Evolutionary conservation across 2,329 filamentous ascomycete species (phyloP).

Genomic region (Botrytis sinoallii): DNA sequence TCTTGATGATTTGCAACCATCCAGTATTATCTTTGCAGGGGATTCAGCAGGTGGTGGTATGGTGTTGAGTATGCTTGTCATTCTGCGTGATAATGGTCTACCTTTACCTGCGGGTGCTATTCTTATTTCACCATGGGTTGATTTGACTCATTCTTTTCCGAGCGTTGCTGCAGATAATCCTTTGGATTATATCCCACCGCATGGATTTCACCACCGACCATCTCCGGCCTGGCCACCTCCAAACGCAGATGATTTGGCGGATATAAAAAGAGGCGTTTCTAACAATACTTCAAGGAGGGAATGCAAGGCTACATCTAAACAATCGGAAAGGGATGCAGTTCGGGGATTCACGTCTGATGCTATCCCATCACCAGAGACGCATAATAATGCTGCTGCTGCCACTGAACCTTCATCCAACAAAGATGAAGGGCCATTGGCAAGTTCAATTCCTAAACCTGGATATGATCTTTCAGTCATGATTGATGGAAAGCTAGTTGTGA

Average conservation of each 20-base stretch:
- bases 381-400: constrained; percentile 38
- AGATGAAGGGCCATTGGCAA: constrained; percentile 28
- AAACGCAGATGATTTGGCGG: constrained; percentile 67
- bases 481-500: constrained; percentile 65
- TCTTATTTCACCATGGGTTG: constrained; percentile 92
- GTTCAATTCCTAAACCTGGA: constrained; percentile 37
- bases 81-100: constrained; percentile 76
- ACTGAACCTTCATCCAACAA: constrained; percentile 35
- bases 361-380: constrained; percentile 29
- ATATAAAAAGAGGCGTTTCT: constrained; percentile 47
- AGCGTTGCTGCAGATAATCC: constrained; percentile 72
- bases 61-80: constrained; percentile 75
- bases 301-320: constrained; percentile 28
- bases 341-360: constrained; percentile 39
- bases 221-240: constrained; percentile 91
- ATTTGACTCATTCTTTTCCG: constrained; percentile 92
- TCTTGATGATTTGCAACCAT: constrained; percentile 70
- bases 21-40: constrained; percentile 81
- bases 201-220: constrained; percentile 88
- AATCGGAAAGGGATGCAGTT: constrained; percentile 40
- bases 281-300: constrained; percentile 49
- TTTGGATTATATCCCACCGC: constrained; percentile 82
- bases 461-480: constrained; percentile 62
- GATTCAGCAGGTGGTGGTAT: constrained; percentile 94
- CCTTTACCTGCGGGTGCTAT: constrained; percentile 87